Conservation (phyloP, 768 basidiomycete species). For the Dentipellis sp. region DNA sequence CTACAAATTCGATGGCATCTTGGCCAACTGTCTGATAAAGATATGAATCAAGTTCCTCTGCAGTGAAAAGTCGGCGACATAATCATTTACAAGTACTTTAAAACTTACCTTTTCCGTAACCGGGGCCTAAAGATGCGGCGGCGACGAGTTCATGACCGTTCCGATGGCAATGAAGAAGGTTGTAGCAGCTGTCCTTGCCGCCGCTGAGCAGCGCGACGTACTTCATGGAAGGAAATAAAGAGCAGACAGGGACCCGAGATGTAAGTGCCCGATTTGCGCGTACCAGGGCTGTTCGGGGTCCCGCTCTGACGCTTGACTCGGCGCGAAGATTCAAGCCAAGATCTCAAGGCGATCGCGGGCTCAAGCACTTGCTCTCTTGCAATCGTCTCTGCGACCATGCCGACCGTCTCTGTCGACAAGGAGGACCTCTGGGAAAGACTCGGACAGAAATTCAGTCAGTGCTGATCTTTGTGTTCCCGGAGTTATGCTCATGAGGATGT, state of each 20-base stretch:
- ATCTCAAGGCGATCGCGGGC: neutral
- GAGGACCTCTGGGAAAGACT: slow-evolving; percentile 87
- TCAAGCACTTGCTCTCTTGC: neutral
- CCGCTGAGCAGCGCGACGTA: slow-evolving; percentile 93
- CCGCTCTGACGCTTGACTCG: neutral
- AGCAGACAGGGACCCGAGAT: neutral
- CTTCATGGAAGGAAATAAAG: slow-evolving; percentile 53
- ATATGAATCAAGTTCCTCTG: slow-evolving; percentile 98
- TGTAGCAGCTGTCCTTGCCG: slow-evolving; percentile 97
- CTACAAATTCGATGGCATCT: slow-evolving; percentile 82
- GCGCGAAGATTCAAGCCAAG: neutral
- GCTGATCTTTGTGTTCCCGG: slow-evolving; percentile 6
- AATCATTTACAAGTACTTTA: slow-evolving; percentile 9
- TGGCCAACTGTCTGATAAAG: slow-evolving; percentile 99
- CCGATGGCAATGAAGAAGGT: slow-evolving; percentile 76
- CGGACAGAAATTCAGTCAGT: slow-evolving; percentile 71
- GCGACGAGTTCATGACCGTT: slow-evolving; percentile 86
- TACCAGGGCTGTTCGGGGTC: neutral
- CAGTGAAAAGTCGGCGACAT: slow-evolving; percentile 15
- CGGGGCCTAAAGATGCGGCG: slow-evolving; percentile 82
- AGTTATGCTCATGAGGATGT: slow-evolving; percentile 10
- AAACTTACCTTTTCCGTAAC: slow-evolving; percentile 67
- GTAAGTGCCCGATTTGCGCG: neutral
- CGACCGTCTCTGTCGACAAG: slow-evolving; percentile 93
- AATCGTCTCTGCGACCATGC: slow-evolving; percentile 42